Base-by-base conservation (phyloP, 2,329 filamentous ascomycete species). In the Venturia carpophila region DNA sequence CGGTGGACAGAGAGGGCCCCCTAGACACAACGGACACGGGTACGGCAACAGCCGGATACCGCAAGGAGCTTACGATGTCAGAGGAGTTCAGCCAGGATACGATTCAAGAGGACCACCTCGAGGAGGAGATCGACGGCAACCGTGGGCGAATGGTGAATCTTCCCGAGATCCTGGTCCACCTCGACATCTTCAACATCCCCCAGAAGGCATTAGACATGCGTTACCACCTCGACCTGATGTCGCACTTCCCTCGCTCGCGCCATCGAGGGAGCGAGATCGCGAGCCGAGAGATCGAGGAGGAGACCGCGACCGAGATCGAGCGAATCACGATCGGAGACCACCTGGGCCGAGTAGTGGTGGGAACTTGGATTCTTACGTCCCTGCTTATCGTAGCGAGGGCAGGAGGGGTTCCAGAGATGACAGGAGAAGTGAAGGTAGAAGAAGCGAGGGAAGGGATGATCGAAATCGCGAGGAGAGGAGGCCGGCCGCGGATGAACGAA, bases 191-290 rank as follows among this genome's bases (percentile, higher is more conserved):
- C 73, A 75, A n/a, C 52, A 34, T 52, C 74, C 75, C 21, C 75
- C 75, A 6, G 70, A 72, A 21, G 74, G 76, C 37, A 72, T 73
- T 21, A 69, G 73, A 11, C 73, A 76, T 63, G 71, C 71, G 6
- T 69, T 75, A 2, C 74, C 74, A 10, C 71, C 70, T 9, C 71
- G 73, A 10, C 74, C 75, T 17, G 65, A 66, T 7, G 72, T 73
- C 24, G 71, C 41, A 63, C 70, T 30, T 15, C 63, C 60, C 34
- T 43, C 64, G 41, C 34, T 60, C 21, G 21, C 24, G 27, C 63
- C 63, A 21, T 17, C 45, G 17, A 24, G 45, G 21, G 47, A 56
- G 15, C 52, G 30, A 37, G 34, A 41, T 47, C 55, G 30, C 21
- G 41, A 41, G 27, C 64, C 58, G 56, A 30, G 37, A 15, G 39